phyloP scores from a whole-genome alignment of 208 protist species.

The Acanthamoeba healyi region DNA sequence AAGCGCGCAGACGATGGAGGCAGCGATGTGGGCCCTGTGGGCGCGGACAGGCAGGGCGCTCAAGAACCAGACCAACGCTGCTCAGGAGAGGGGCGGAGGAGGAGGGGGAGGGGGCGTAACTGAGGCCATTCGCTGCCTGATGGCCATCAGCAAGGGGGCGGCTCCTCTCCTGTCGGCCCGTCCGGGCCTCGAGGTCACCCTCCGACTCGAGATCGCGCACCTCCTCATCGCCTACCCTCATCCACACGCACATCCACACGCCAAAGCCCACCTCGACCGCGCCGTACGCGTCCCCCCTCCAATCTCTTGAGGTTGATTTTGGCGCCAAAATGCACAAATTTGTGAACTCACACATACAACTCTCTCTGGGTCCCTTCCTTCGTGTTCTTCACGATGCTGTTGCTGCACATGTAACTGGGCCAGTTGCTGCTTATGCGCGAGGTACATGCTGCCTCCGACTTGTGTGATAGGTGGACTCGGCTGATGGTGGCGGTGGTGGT shows the following conservation, averaged over 20 bases:
- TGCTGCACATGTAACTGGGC: too few relatives aligned
- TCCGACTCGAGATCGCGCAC: not conserved
- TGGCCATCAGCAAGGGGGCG: not conserved
- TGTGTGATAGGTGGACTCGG: too few relatives aligned
- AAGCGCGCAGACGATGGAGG: not conserved
- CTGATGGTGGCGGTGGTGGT: too few relatives aligned
- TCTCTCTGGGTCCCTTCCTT: too few relatives aligned
- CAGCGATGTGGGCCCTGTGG: not conserved
- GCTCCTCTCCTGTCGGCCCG: not conserved
- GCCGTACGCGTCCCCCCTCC: not conserved
- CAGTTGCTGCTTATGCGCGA: constrained; percentile 11
- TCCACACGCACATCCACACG: not conserved
- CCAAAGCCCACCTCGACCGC: not conserved
- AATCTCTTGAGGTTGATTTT: too few relatives aligned
- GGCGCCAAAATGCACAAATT: not conserved
- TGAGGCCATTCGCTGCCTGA: not conserved
- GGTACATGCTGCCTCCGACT: too few relatives aligned
- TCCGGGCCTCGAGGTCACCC: not conserved
- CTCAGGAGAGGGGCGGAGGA: too few relatives aligned
- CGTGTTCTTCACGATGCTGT: too few relatives aligned
- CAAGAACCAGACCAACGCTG: too few relatives aligned
- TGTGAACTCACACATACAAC: too few relatives aligned
- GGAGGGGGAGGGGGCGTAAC: not conserved
- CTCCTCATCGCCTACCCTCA: not conserved
- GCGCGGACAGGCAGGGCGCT: not conserved